These are phyloP conservation scores for Cyclotella choctawhatcheeana DNA, from an alignment of 108 stramenopile genomes.

Conservation along the genomic window DNA sequence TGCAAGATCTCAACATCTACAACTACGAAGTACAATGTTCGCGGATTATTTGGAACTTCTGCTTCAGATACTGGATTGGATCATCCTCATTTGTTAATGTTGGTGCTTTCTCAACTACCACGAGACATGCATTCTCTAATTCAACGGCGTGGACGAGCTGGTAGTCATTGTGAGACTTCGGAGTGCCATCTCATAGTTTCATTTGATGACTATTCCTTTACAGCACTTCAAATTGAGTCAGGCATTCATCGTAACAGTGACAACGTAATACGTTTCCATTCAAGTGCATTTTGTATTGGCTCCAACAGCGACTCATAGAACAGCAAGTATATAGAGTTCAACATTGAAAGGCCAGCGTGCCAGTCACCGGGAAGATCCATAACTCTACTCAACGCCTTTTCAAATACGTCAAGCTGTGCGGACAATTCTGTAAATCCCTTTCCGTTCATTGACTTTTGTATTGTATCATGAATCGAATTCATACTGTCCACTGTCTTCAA, in stretches of 20 bases:
- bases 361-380: background rate
- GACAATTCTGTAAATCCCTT: background rate
- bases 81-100: background rate
- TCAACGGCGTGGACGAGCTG: background rate
- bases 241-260: background rate
- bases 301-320: background rate
- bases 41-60: background rate
- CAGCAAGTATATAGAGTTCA: background rate
- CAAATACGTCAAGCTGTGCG: background rate
- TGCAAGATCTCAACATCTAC: background rate
- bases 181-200: background rate
- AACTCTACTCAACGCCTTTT: background rate
- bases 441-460: background rate
- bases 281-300: background rate
- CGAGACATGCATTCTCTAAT: background rate
- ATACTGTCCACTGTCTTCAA: slow-evolving; percentile 1
- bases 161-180: background rate
- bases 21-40: background rate
- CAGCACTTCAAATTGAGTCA: background rate
- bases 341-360: slow-evolving; percentile 1
- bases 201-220: background rate
- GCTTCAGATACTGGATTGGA: background rate
- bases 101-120: background rate
- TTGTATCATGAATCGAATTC: background rate
- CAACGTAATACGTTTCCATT: background rate